These are phyloP conservation scores for Posidonia australis DNA, from an alignment of 106 monocot species.

Conservation along the genomic window DNA sequence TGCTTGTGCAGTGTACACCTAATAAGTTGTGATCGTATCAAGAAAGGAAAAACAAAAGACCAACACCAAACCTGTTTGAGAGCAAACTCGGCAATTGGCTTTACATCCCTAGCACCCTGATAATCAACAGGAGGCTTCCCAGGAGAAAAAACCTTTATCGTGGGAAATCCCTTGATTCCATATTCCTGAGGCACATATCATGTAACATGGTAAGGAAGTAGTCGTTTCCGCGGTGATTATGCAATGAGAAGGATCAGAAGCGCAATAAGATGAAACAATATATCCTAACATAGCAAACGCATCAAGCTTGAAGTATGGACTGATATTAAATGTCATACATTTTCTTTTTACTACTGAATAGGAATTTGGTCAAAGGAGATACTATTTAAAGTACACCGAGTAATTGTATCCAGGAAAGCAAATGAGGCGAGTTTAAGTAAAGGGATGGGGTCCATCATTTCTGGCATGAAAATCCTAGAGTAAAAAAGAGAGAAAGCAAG, in stretches of 20 bases:
- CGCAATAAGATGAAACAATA: too few species aligned
- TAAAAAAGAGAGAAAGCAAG: neutral
- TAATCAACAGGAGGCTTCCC: conserved; percentile 95
- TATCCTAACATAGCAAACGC: too few species aligned
- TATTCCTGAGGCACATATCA: conserved; percentile 51
- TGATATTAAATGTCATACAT: too few species aligned
- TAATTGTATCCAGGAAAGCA: too few species aligned
- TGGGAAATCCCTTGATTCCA: conserved; percentile 90
- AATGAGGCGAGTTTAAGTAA: too few species aligned
- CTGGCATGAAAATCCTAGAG: too few species aligned
- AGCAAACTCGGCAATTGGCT: conserved; percentile 94
- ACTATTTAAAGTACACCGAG: too few species aligned
- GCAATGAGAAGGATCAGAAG: neutral
- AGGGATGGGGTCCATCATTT: too few species aligned
- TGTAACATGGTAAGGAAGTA: neutral
- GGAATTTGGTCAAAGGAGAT: neutral
- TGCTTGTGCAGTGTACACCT: too few species aligned
- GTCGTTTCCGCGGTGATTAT: neutral
- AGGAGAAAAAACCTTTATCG: conserved; percentile 84
- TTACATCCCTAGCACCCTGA: conserved; percentile 91
- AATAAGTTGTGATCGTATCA: neutral
- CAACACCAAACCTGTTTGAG: conserved; percentile 55
- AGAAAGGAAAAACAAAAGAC: neutral
- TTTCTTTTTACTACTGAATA: neutral
- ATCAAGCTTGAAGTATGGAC: too few species aligned